Conservation (phyloP, 345 rosid species). For the Euphorbia lathyris region DNA sequence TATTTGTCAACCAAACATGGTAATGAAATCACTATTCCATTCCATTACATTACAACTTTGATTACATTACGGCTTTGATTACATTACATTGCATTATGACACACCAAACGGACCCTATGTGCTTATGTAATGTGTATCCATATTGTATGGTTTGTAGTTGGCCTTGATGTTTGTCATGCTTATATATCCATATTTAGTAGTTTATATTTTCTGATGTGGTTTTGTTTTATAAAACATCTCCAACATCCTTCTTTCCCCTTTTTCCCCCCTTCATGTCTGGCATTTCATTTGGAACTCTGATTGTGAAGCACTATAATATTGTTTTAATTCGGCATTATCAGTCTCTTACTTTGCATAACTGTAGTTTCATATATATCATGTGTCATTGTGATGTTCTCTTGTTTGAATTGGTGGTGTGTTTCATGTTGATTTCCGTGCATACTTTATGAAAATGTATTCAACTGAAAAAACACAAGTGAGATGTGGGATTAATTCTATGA, state of each 20-base stretch:
- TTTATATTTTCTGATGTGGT: not conserved
- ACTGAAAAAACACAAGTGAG: not conserved
- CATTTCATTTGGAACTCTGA: constrained; percentile 8
- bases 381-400: not conserved
- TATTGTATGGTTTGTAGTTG: not conserved
- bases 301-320: not conserved
- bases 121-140: not conserved
- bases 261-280: not conserved
- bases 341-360: not conserved
- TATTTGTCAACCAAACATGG: no score
- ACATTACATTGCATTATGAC: no score
- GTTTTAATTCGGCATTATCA: not conserved
- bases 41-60: no score
- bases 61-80: no score
- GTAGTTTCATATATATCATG: not conserved
- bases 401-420: not conserved
- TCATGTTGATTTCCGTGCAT: not conserved
- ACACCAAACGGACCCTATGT: no score
- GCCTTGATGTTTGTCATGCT: not conserved
- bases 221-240: not conserved
- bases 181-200: not conserved
- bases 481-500: not conserved
- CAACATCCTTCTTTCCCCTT: not conserved
- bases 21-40: no score
- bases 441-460: not conserved